These are phyloP conservation scores for Acarospora socialis DNA, from an alignment of 2,329 filamentous ascomycete species.

Conservation along the genomic window DNA sequence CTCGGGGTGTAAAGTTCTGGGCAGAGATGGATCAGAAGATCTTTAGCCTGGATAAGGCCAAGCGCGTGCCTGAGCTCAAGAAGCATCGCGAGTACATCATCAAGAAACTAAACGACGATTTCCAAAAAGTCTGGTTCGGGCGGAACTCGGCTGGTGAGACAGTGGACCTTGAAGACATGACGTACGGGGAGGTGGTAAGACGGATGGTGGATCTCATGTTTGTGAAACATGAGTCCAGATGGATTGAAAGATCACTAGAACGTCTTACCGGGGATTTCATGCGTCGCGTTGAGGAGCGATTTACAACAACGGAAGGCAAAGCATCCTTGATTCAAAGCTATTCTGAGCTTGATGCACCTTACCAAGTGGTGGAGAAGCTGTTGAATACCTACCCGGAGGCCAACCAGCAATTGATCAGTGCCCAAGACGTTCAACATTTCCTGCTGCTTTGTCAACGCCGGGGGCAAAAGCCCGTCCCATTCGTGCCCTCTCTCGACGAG, in stretches of 20 bases:
- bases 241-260: slow-evolving; percentile 77
- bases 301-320: slow-evolving; percentile 57
- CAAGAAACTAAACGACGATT: slow-evolving; percentile 88
- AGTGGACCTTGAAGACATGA: slow-evolving; percentile 90
- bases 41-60: slow-evolving; percentile 89
- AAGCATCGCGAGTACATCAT: slow-evolving; percentile 86
- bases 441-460: slow-evolving; percentile 80
- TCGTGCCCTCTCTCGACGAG: slow-evolving; percentile 87
- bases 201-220: slow-evolving; percentile 85
- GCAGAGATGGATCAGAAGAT: slow-evolving; percentile 98
- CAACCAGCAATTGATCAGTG: slow-evolving; percentile 84
- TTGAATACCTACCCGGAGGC: slow-evolving; percentile 74
- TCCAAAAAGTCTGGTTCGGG: slow-evolving; percentile 95
- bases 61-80: slow-evolving; percentile 73
- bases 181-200: slow-evolving; percentile 73
- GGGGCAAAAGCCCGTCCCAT: slow-evolving; percentile 90
- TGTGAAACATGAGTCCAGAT: slow-evolving; percentile 76
- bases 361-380: slow-evolving; percentile 61
- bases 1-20: slow-evolving; percentile 92
- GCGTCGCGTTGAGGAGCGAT: slow-evolving; percentile 90
- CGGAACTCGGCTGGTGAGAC: slow-evolving; percentile 66
- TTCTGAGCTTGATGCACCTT: slow-evolving; percentile 72
- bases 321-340: slow-evolving; percentile 82
- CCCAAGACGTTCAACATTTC: slow-evolving; percentile 97
- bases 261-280: slow-evolving; percentile 89